These are phyloP conservation scores for Acer saccharum DNA, from an alignment of 345 rosid genomes.

Conservation along the genomic window DNA sequence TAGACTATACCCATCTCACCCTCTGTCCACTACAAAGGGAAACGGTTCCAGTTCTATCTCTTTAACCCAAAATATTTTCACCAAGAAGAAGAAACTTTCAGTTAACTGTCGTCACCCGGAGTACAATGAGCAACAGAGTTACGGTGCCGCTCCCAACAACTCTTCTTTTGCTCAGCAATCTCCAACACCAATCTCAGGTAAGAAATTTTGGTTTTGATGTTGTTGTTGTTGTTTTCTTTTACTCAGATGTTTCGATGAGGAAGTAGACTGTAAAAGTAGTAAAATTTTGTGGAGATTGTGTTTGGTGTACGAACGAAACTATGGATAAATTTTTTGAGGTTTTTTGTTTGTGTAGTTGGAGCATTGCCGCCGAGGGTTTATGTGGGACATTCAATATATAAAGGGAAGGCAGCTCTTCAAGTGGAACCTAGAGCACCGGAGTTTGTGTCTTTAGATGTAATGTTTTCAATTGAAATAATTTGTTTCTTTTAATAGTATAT, in stretches of 20 bases:
- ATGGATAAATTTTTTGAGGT: neutral
- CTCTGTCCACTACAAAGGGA: constrained; percentile 18
- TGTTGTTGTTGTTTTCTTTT: neutral
- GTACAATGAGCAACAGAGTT: constrained; percentile 48
- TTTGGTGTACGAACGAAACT: neutral
- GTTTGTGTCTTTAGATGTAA: constrained; percentile 70
- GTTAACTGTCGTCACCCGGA: constrained; percentile 66
- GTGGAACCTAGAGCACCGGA: constrained; percentile 85
- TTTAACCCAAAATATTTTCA: constrained; percentile 19
- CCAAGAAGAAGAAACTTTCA: constrained; percentile 32
- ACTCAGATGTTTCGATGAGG: neutral
- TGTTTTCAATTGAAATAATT: constrained; percentile 9
- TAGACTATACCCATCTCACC: constrained; percentile 8
- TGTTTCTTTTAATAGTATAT: neutral
- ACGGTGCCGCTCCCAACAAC: constrained; percentile 23
- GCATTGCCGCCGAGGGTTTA: constrained; percentile 54
- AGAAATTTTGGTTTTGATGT: neutral
- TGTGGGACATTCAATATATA: constrained; percentile 86
- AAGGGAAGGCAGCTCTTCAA: constrained; percentile 93
- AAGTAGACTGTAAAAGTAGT: neutral
- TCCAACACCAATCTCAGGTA: constrained; percentile 30
- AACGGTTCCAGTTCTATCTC: constrained; percentile 21
- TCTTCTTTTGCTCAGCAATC: constrained; percentile 28
- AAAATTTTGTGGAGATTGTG: neutral
- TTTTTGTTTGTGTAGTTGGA: constrained; percentile 36